These are phyloP conservation scores for Pulveroboletus ravenelii DNA, from an alignment of 768 basidiomycete species.

Conservation along the genomic window DNA sequence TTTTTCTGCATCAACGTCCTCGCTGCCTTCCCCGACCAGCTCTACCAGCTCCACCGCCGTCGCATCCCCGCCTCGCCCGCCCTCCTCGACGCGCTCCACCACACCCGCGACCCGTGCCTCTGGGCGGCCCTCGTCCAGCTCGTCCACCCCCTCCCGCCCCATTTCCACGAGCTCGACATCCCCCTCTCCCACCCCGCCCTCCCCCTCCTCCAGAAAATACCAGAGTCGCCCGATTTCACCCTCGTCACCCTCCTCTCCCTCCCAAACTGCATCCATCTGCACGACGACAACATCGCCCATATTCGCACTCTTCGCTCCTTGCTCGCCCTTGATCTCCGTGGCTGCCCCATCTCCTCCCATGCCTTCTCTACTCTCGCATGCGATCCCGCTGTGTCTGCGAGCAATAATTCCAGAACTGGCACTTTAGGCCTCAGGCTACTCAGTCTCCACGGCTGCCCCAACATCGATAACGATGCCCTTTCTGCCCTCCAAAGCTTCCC, in stretches of 20 bases:
- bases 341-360: slow-evolving; percentile 45
- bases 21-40: slow-evolving; percentile 37
- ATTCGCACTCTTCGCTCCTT: slow-evolving; percentile 53
- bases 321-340: slow-evolving; percentile 60
- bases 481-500: slow-evolving; percentile 44
- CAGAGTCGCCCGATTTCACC: slow-evolving; percentile 51
- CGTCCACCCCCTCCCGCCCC: slow-evolving; percentile 47
- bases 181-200: slow-evolving; percentile 53
- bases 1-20: slow-evolving; percentile 48
- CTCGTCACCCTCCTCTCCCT: slow-evolving; percentile 63
- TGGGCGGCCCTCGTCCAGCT: slow-evolving; percentile 64
- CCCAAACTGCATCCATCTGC: slow-evolving; percentile 49
- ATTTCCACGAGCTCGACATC: slow-evolving; percentile 33
- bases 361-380: slow-evolving; percentile 51
- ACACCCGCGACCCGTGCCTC: slow-evolving; percentile 47
- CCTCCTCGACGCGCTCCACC: slow-evolving; percentile 32
- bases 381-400: slow-evolving; percentile 34
- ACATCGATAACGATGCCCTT: slow-evolving; percentile 43
- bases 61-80: slow-evolving; percentile 38
- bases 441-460: slow-evolving; percentile 48
- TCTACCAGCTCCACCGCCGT: slow-evolving; percentile 31
- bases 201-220: slow-evolving; percentile 53
- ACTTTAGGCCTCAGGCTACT: slow-evolving; percentile 60
- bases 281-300: slow-evolving; percentile 49
- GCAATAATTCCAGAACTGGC: slow-evolving; percentile 29